Percentiles rank a stretch among this genome's conserved stretches.
phyloP scores from a whole-genome alignment of 192 early-diverging fungal genomes.

The Phlyctochytrium arcticum region DNA sequence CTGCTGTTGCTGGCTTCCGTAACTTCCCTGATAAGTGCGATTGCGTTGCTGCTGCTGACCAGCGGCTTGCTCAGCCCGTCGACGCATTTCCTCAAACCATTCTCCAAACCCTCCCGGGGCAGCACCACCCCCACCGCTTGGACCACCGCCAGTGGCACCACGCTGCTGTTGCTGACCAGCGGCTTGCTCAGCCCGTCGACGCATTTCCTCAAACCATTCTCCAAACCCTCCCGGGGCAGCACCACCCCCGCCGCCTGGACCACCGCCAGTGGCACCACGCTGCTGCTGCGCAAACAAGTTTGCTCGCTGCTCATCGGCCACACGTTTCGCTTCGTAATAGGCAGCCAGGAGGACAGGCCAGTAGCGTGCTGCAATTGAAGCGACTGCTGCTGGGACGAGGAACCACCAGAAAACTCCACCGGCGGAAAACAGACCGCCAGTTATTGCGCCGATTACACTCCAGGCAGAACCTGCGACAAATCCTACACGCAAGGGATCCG shows the following conservation, averaged over 20 bases:
- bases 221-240: not conserved
- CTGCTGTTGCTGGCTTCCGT: not conserved
- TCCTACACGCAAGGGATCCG: slow-evolving; percentile 1
- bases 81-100: slow-evolving; percentile 13
- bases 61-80: slow-evolving; percentile 2
- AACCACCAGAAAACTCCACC: slow-evolving; percentile 14
- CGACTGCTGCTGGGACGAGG: slow-evolving; percentile 4
- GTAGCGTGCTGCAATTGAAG: slow-evolving; percentile 5
- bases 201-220: not conserved
- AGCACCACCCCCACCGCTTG: too few relatives aligned
- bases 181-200: not conserved
- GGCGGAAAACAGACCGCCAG: not conserved
- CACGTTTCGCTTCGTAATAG: not conserved
- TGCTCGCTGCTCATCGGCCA: not conserved
- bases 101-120: not conserved
- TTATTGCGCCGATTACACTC: not conserved
- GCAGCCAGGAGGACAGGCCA: slow-evolving; percentile 3
- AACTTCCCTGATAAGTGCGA: not conserved
- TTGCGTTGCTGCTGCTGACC: not conserved
- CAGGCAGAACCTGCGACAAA: not conserved
- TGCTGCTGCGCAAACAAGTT: too few relatives aligned
- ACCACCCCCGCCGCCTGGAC: not conserved
- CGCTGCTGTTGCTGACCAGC: not conserved
- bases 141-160: not conserved
- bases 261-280: not conserved